Evolutionary conservation across 176 grass and related monocot genomes (phyloP).

Genomic region (Puya raimondii): DNA sequence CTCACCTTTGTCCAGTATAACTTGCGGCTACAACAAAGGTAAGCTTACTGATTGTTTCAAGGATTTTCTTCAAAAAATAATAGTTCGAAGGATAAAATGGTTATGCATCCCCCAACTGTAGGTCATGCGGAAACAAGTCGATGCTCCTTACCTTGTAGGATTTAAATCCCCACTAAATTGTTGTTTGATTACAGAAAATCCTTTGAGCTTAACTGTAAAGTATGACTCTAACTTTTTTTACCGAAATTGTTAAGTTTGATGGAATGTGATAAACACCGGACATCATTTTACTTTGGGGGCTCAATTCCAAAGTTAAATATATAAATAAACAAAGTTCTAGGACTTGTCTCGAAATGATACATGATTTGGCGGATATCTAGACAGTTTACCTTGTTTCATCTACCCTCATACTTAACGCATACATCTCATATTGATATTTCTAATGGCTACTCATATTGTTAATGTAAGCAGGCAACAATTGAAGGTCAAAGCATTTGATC

Average conservation of each 20-base stretch:
- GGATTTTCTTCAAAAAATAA: not conserved
- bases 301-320: not conserved
- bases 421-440: not conserved
- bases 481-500: constrained; percentile 58
- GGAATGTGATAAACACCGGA: too few species aligned
- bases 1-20: constrained; percentile 91
- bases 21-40: constrained; percentile 75
- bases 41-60: constrained; percentile 9
- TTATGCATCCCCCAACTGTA: constrained; percentile 1
- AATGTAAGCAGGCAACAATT: constrained; percentile 38
- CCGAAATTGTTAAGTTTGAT: too few species aligned
- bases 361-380: too few species aligned
- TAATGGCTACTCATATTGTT: constrained; percentile 9
- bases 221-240: too few species aligned
- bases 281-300: not conserved
- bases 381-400: not conserved
- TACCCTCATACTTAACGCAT: constrained; percentile 1
- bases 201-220: too few species aligned
- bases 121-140: too few species aligned
- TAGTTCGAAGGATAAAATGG: not conserved
- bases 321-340: not conserved
- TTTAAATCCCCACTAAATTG: too few species aligned
- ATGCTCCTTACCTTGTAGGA: too few species aligned
- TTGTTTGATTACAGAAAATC: too few species aligned
- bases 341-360: too few species aligned